A percentile compares a stretch with the other conserved stretches of the same genome.
Evolutionary conservation across 805 yeast species (phyloP).

Genomic region (Candida hispaniensis): DNA sequence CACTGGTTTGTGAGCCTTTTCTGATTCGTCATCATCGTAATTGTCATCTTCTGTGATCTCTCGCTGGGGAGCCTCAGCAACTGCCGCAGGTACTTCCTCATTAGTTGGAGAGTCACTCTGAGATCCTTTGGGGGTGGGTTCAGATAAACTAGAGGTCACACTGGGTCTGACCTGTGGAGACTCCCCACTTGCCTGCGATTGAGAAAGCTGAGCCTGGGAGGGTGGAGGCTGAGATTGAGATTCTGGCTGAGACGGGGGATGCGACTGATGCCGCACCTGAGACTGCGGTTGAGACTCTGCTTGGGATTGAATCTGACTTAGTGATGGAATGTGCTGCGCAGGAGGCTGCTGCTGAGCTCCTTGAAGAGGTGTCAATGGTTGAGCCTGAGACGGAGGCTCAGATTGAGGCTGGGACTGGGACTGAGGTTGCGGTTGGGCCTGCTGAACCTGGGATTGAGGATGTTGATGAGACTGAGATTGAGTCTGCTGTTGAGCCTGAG

Average conservation of each 20-base stretch:
- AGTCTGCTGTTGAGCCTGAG: no score
- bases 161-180: no score
- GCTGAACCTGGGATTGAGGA: no score
- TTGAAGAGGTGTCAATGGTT: no score
- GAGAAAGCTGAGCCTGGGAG: neutral
- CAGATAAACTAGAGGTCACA: constrained; percentile 16
- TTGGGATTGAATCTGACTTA: no score
- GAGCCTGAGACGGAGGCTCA: constrained; percentile 5
- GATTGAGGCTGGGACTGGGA: constrained; percentile 15
- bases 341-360: no score
- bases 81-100: constrained; percentile 16
- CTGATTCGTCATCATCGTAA: constrained; percentile 33
- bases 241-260: constrained; percentile 1
- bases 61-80: constrained; percentile 27
- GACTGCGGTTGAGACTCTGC: constrained; percentile 1
- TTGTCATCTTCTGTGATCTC: constrained; percentile 37
- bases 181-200: no score
- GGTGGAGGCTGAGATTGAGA: neutral
- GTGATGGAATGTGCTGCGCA: no score
- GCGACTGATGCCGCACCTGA: neutral
- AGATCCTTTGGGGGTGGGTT: constrained; percentile 14
- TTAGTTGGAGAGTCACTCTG: constrained; percentile 5
- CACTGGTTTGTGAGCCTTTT: no score
- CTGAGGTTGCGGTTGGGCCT: no score
- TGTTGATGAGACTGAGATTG: no score